These are phyloP conservation scores for Scutellaria baicalensis DNA, from an alignment of 257 asterid species.

Conservation along the genomic window DNA sequence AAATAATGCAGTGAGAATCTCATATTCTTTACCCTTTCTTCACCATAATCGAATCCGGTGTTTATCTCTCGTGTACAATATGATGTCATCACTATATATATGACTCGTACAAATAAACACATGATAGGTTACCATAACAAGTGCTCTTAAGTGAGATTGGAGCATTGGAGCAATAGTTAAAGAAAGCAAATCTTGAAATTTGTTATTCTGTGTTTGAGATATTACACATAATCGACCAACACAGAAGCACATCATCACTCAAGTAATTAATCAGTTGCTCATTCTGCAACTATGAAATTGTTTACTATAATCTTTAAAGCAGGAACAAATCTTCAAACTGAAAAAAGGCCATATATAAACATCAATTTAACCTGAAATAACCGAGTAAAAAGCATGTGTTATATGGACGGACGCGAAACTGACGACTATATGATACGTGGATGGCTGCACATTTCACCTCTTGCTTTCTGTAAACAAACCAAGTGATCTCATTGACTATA, in stretches of 20 bases:
- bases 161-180: no score
- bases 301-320: background rate
- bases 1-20: no score
- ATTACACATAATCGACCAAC: background rate
- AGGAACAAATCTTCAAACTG: background rate
- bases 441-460: constrained; percentile 6
- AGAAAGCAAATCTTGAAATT: no score
- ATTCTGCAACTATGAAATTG: constrained; percentile 4
- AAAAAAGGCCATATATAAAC: background rate
- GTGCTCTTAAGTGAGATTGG: no score
- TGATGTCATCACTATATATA: background rate
- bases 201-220: background rate
- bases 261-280: background rate
- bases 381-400: background rate
- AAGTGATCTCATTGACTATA: background rate
- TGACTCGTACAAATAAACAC: no score
- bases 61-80: background rate
- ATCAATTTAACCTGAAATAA: constrained; percentile 2
- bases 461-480: background rate
- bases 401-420: constrained; percentile 2
- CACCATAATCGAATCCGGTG: background rate
- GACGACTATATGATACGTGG: background rate
- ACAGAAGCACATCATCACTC: background rate
- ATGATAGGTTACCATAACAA: no score
- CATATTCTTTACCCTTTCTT: no score